Conservation (phyloP, 805 yeast genomes). For the Teunomyces atbi region DNA sequence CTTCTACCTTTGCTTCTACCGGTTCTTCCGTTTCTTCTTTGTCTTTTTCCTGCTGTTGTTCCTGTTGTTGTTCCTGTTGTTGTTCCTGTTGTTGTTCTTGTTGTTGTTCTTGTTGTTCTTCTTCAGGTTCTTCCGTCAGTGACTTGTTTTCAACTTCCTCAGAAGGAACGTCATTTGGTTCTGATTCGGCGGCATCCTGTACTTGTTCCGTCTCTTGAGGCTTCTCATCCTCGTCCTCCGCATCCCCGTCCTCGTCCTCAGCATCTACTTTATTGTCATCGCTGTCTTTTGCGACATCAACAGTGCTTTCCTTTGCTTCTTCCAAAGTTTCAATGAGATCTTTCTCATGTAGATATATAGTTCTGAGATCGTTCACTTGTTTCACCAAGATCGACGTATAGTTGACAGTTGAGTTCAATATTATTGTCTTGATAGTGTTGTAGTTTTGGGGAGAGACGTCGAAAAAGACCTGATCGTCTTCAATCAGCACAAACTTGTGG, state of each 20-base stretch:
- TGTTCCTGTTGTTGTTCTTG: not conserved
- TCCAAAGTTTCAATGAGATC: not conserved
- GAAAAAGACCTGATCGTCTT: constrained; percentile 20
- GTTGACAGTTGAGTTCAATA: constrained; percentile 18
- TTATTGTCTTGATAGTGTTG: constrained; percentile 20
- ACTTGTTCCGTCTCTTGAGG: not conserved
- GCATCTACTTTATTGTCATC: not conserved
- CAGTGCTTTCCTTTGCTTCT: not conserved
- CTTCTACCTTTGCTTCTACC: constrained; percentile 1
- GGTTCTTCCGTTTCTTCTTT: constrained; percentile 1
- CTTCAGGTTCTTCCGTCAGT: not conserved
- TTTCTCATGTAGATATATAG: constrained; percentile 1
- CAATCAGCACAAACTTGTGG: constrained; percentile 19
- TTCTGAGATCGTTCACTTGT: constrained; percentile 20
- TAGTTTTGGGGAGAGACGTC: constrained; percentile 15
- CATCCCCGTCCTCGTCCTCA: not conserved
- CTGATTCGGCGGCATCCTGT: not conserved
- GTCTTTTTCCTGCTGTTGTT: constrained; percentile 5
- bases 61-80: constrained; percentile 2
- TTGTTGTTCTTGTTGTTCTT: not conserved
- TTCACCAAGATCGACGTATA: constrained; percentile 20
- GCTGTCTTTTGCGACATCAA: too few relatives aligned
- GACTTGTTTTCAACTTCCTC: not conserved
- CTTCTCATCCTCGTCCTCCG: not conserved
- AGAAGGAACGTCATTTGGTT: not conserved